Evolutionary conservation across 169 alveolate species (phyloP), one percentile per base, ranked within the genome.

Genomic region (Babesia divergens): DNA sequence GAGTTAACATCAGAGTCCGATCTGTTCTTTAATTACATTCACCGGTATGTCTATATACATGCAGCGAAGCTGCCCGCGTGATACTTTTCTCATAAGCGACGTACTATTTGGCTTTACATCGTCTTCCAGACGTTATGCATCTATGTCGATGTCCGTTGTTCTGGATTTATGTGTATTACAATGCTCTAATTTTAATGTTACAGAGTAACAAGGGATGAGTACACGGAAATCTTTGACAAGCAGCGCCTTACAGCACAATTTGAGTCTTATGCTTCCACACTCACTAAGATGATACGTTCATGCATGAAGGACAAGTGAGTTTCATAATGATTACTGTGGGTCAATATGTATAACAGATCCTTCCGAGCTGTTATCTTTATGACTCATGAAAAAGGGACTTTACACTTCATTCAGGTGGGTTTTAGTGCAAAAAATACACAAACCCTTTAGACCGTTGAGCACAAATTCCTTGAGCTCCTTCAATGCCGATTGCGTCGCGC

Each of bases 261-360:
- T 40, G 77, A 26, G 7, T 1, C 0, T 1, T 66, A 66, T 37
- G 42, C 18, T 46, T 24, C 9, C 51, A 49, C 65, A 0, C 40
- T 66, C 29, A 26, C 47, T 55, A 50, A 51, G 34, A 51, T 66
- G 77, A 66, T 66, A 11, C 44, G 24, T 6, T 51, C 77, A 35
- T 66, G 77, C 53, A 66, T 66, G 3, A 43, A 66, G 35, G 51
- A 52, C 67, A 43, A 31, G 64, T 66, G 18, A n/a, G 77, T 66
- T 11, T 13, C 29, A n/a, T n/a, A 13, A 29, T 24, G 14, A 3
- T 4, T 1, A 8, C 1, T 8, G 34, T 16, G 29, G 6, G 2
- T 1, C 16, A 28, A 28, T 26, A n/a, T 4, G 6, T 22, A 40
- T 38, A 13, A 6, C 49, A 66, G 68, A 18, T 51, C 66, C 9